Conservation (phyloP, 805 yeast genomes). For the Scheffersomyces amazonensis region DNA sequence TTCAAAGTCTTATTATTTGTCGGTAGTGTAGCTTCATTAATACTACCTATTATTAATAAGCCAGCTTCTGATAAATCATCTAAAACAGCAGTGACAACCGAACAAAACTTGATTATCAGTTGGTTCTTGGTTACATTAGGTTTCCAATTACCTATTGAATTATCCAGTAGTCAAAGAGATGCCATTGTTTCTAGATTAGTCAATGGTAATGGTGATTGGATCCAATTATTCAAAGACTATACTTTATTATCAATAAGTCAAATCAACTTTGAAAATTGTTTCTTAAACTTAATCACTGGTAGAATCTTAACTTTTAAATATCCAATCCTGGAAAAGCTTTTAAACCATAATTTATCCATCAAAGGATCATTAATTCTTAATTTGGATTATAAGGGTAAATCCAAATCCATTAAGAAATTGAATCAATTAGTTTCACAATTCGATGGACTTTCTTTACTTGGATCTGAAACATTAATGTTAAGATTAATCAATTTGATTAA, state of each 20-base stretch:
- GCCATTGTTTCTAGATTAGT: slow-evolving; percentile 14
- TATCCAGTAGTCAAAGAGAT: slow-evolving; percentile 12
- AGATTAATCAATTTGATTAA: slow-evolving; percentile 26
- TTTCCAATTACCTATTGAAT: slow-evolving; percentile 21
- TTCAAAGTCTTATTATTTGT: slow-evolving; percentile 21
- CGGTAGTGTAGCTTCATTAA: slow-evolving; percentile 13
- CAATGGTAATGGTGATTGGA: slow-evolving; percentile 3
- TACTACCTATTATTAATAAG: slow-evolving; percentile 2
- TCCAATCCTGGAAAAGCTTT: slow-evolving; percentile 15
- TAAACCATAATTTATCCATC: slow-evolving; percentile 21
- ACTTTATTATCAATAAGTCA: slow-evolving; percentile 25
- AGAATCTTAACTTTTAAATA: slow-evolving; percentile 18
- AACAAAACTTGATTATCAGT: slow-evolving; percentile 7
- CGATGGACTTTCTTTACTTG: slow-evolving; percentile 31
- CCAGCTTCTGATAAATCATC: neutral
- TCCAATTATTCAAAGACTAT: slow-evolving; percentile 21
- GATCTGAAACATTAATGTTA: slow-evolving; percentile 19
- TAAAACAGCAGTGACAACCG: neutral
- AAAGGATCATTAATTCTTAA: slow-evolving; percentile 24
- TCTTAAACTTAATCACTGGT: slow-evolving; percentile 28
- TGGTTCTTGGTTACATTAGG: slow-evolving; percentile 29
- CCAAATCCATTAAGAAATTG: slow-evolving; percentile 18
- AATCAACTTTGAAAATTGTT: slow-evolving; percentile 29
- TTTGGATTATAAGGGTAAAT: slow-evolving; percentile 27
- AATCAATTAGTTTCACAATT: slow-evolving; percentile 23